These are phyloP conservation scores for Pythium aquatile DNA, from an alignment of 352 stramenopile genomes.

Conservation along the genomic window DNA sequence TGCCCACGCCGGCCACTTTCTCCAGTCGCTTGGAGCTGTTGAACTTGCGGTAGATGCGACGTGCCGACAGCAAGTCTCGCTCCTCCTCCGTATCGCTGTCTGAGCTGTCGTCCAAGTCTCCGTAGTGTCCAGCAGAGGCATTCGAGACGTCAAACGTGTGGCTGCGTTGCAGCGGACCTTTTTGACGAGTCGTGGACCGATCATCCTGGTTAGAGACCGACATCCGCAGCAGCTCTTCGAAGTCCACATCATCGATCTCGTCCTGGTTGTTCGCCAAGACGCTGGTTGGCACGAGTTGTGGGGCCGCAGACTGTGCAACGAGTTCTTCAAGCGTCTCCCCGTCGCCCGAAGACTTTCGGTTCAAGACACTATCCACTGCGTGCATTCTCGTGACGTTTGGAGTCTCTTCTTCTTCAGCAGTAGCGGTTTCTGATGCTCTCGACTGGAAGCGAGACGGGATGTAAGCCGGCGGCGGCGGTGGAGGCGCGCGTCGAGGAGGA, in stretches of 20 bases:
- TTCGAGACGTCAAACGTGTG: slow-evolving; percentile 14
- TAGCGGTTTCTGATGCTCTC: slow-evolving; percentile 1
- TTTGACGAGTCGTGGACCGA: background rate
- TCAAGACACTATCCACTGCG: background rate
- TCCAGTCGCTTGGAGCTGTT: slow-evolving; percentile 51
- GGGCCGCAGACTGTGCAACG: background rate
- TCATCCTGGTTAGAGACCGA: slow-evolving; percentile 22
- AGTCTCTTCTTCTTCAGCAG: slow-evolving; percentile 2
- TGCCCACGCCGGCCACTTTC: slow-evolving; percentile 30
- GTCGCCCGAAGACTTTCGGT: slow-evolving; percentile 9
- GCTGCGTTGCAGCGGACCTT: slow-evolving; percentile 9
- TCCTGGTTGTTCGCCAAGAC: slow-evolving; percentile 12
- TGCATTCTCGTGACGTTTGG: background rate
- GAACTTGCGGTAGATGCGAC: slow-evolving; percentile 27
- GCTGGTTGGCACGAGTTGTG: background rate
- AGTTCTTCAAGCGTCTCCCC: slow-evolving; percentile 5
- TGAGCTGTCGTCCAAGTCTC: slow-evolving; percentile 23
- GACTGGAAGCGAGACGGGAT: slow-evolving; percentile 28
- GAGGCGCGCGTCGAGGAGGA: slow-evolving; percentile 1
- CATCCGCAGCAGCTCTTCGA: slow-evolving; percentile 27
- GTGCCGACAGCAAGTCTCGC: slow-evolving; percentile 25
- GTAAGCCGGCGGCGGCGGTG: slow-evolving; percentile 21
- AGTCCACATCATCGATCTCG: slow-evolving; percentile 25
- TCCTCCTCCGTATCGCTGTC: slow-evolving; percentile 23
- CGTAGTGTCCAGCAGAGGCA: slow-evolving; percentile 9